Percentiles rank a stretch among this genome's conserved stretches.
Evolutionary conservation across 768 basidiomycete genomes (phyloP).

Genomic region (Gautieria morchelliformis): DNA sequence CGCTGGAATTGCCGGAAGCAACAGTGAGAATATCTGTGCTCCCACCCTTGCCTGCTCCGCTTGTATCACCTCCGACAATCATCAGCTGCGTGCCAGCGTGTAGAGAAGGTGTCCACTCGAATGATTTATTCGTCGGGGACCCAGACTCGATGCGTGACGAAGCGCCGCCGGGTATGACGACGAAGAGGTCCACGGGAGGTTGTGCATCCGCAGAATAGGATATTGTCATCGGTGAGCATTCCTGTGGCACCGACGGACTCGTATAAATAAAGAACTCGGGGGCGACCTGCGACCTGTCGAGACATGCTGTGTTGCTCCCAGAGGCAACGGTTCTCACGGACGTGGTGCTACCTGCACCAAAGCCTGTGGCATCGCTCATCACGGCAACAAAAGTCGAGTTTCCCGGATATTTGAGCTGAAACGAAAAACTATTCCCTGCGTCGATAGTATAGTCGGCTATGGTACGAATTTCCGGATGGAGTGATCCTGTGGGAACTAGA

Average conservation of each 20-base stretch:
- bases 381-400: slow-evolving; percentile 11
- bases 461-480: slow-evolving; percentile 12
- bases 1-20: neutral
- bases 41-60: slow-evolving; percentile 12
- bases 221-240: slow-evolving; percentile 11
- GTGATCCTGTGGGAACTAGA: slow-evolving; percentile 10
- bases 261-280: slow-evolving; percentile 9
- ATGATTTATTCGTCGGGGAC: neutral
- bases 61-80: slow-evolving; percentile 13
- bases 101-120: slow-evolving; percentile 12
- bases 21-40: slow-evolving; percentile 9
- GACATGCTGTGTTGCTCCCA: slow-evolving; percentile 7
- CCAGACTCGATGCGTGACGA: slow-evolving; percentile 10
- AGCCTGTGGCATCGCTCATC: slow-evolving; percentile 11
- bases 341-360: slow-evolving; percentile 13
- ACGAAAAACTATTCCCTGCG: slow-evolving; percentile 8
- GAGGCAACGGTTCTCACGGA: slow-evolving; percentile 9
- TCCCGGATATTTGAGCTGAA: slow-evolving; percentile 8
- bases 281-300: slow-evolving; percentile 6
- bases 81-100: slow-evolving; percentile 10
- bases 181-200: slow-evolving; percentile 10
- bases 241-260: neutral
- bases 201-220: slow-evolving; percentile 9
- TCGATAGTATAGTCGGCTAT: slow-evolving; percentile 10
- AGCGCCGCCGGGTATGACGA: slow-evolving; percentile 11